phyloP scores from a whole-genome alignment of 2,329 filamentous ascomycete species.

The Diaporthe capsici region DNA sequence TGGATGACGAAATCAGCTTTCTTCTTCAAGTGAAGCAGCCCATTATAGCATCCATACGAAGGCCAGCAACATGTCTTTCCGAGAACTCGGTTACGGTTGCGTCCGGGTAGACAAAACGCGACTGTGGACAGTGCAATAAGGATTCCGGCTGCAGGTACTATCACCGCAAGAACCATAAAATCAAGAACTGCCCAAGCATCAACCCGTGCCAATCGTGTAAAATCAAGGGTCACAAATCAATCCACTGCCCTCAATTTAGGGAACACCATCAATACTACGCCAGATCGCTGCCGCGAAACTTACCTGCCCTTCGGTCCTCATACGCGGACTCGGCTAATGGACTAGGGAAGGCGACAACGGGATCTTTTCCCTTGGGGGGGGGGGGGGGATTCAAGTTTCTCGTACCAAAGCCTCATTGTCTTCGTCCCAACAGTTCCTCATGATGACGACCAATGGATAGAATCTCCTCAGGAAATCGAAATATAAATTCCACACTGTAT shows the following conservation, averaged over 20 bases:
- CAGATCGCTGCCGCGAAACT: not conserved
- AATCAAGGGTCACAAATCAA: not conserved
- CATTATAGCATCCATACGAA: not conserved
- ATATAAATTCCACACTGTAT: not conserved
- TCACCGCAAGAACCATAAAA: not conserved
- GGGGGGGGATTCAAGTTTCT: not conserved
- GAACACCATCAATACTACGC: not conserved
- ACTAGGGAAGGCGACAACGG: not conserved
- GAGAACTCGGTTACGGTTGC: not conserved
- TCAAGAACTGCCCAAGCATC: not conserved
- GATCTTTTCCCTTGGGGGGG: not conserved
- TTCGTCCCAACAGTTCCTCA: not conserved
- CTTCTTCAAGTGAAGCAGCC: not conserved
- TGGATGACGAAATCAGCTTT: too few relatives aligned
- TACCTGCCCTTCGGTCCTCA: not conserved
- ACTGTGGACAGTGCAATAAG: not conserved
- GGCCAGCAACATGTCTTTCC: not conserved
- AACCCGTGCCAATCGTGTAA: not conserved
- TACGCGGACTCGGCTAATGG: not conserved
- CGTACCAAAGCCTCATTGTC: not conserved
- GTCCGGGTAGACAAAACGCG: not conserved
- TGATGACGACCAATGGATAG: not conserved
- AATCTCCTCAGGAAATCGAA: not conserved
- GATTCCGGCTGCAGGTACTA: not conserved
- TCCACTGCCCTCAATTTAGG: not conserved